A percentile compares a stretch with the other conserved stretches of the same genome.
Evolutionary conservation across 73 alveolate genomes (phyloP).

Genomic region (Tetrahymena thermophila): DNA sequence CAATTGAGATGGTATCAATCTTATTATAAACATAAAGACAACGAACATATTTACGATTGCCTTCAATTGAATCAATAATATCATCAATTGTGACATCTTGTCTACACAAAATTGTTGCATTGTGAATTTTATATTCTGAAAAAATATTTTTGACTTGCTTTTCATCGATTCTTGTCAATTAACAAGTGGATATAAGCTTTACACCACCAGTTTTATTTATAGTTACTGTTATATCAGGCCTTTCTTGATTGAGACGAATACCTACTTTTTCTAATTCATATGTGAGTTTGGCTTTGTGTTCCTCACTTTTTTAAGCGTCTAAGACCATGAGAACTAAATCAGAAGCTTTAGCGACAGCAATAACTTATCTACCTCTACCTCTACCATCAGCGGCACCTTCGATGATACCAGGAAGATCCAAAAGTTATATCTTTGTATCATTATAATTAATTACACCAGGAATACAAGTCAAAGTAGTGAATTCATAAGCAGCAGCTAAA

Average conservation of each 20-base stretch:
- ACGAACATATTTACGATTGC: conserved; percentile 90
- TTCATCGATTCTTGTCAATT: conserved; percentile 89
- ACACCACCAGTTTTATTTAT: conserved; percentile 86
- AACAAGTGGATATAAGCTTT: conserved; percentile 66
- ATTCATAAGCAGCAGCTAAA: conserved; percentile 98
- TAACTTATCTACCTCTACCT: conserved; percentile 99
- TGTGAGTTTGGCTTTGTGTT: conserved; percentile 89
- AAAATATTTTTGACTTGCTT: conserved; percentile 88
- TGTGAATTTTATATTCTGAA: conserved; percentile 91
- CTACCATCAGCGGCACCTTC: conserved; percentile 98
- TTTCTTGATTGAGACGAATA: conserved; percentile 89
- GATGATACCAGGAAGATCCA: conserved; percentile 99
- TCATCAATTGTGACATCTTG: conserved; percentile 97
- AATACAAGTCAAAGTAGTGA: conserved; percentile 98
- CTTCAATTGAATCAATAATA: conserved; percentile 95
- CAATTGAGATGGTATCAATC: conserved; percentile 95
- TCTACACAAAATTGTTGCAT: conserved; percentile 90
- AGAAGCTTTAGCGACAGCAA: conserved; percentile 97
- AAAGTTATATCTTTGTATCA: conserved; percentile 93
- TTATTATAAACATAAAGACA: conserved; percentile 96
- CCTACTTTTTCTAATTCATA: conserved; percentile 97
- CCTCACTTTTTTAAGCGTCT: conserved; percentile 98
- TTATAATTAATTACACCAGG: conserved; percentile 98
- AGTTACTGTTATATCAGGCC: conserved; percentile 89
- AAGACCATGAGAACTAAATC: conserved; percentile 97